These are phyloP conservation scores for Trichaptum fuscoviolaceum DNA, from an alignment of 768 basidiomycete genomes.

Conservation along the genomic window DNA sequence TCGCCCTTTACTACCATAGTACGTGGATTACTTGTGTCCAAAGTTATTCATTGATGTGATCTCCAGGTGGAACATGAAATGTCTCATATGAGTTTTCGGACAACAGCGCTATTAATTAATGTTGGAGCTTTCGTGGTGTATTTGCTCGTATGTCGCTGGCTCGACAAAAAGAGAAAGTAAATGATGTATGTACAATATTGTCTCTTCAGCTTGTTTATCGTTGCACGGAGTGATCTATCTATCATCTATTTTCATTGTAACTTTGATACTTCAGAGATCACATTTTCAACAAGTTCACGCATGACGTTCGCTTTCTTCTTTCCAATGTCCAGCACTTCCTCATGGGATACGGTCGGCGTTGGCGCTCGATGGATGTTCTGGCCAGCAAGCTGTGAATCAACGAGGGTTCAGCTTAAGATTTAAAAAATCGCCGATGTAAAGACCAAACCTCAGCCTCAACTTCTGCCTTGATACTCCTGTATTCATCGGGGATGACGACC, in stretches of 20 bases:
- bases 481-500: constrained; percentile 66
- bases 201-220: background rate
- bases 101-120: background rate
- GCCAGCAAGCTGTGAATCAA: constrained; percentile 51
- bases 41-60: background rate
- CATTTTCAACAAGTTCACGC: constrained; percentile 60
- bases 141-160: background rate
- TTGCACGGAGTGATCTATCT: background rate
- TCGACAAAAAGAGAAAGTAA: background rate
- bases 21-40: background rate
- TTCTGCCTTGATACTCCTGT: constrained; percentile 66
- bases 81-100: background rate
- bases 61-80: background rate
- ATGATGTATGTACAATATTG: background rate
- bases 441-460: constrained; percentile 70
- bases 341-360: constrained; percentile 60
- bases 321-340: constrained; percentile 68
- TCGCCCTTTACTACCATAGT: background rate
- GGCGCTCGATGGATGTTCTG: constrained; percentile 36
- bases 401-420: constrained; percentile 6
- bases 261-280: constrained; percentile 31
- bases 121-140: background rate
- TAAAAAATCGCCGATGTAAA: background rate
- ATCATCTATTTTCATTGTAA: background rate
- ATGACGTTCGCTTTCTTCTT: constrained; percentile 66